Evolutionary conservation across 208 protist genomes (phyloP), one percentile per base, ranked within the genome.

Genomic region (Willaertia magna): DNA sequence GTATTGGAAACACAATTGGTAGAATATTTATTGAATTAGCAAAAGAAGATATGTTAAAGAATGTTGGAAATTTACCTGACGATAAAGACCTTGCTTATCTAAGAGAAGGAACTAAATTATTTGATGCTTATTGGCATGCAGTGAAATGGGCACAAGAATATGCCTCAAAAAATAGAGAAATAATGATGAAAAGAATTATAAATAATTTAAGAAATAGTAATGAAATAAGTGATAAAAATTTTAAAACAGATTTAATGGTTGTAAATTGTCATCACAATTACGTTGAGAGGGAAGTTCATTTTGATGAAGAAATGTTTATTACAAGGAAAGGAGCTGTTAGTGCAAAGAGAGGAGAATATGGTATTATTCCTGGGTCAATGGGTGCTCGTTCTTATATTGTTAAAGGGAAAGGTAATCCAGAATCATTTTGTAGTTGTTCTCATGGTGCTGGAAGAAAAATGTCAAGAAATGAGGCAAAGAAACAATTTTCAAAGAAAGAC

Each of bases 221-320:
- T 59, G 59, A 93, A 26, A 40, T 90, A 12, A 78, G 86, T 9
- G 87, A 76, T 44, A 4, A 4, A 4, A 76, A 44, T 76, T 76
- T 44, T 18, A 52, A 85, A 34, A 39, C 81, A 6, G 85, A 86
- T 42, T 47, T 89, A 18, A 67, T 86, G 22, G 93, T 92, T 12
- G 90, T 96, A 39, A 96, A 96, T 89, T 95, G 93, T 89, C 94
- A 96, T 86, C 94, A 96, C 88, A 96, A 96, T 88, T 96, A 96
- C 88, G 89, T 48, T 51, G 39, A 48, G n/a, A 22, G 6, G 20
- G 85, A 48, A 48, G 30, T 7, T 26, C 84, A 85, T 30, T 84
- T 49, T 78, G 74, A 79, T n/a, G 84, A 94, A 84, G 67, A 88
- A 40, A 89, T 95, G 59, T 96, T 92, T 91, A 86, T 96, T 30